phyloP scores from a whole-genome alignment of 2,329 filamentous ascomycete genomes.

The Exophiala phaeomuriformis region DNA sequence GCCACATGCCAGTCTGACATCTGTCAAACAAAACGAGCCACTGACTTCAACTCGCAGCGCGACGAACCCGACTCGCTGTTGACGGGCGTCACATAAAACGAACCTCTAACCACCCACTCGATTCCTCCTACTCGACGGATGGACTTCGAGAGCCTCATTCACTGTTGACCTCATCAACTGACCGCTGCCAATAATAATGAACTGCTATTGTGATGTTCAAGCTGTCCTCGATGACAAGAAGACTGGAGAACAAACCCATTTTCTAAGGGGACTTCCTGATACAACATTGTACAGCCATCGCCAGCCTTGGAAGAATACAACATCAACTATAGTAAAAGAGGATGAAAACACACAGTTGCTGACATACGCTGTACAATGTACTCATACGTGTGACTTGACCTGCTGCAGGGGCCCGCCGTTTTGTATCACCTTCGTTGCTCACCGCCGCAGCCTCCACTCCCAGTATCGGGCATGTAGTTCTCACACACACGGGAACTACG shows the following conservation, averaged over 20 bases:
- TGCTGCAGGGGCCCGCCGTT: not conserved
- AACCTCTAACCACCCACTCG: not conserved
- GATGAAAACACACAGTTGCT: not conserved
- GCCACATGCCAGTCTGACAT: conserved; percentile 4
- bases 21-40: conserved; percentile 10
- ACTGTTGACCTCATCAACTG: conserved; percentile 2
- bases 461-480: no score
- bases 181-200: not conserved
- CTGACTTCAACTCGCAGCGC: not conserved
- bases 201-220: no score
- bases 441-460: not conserved
- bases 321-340: not conserved
- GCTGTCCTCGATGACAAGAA: no score
- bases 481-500: no score
- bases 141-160: not conserved
- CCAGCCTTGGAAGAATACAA: no score
- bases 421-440: not conserved
- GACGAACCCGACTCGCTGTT: not conserved
- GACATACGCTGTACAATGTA: no score
- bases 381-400: not conserved
- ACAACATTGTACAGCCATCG: no score
- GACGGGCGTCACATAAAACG: not conserved
- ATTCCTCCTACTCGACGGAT: not conserved
- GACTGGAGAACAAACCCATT: no score
- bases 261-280: no score